Conservation (phyloP, 345 rosid species). For the Populus deltoides region DNA sequence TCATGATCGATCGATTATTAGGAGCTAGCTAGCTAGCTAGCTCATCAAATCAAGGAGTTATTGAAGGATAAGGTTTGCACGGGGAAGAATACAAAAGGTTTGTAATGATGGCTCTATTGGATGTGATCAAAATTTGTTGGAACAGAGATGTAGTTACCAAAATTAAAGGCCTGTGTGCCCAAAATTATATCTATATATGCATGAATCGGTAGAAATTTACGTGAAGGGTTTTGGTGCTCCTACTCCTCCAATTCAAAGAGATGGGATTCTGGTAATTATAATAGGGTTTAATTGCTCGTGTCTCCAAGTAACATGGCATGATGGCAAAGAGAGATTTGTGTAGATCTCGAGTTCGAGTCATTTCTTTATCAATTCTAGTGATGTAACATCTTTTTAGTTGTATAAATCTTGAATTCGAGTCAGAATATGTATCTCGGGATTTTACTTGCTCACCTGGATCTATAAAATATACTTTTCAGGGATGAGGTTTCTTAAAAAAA, state of each 20-base stretch:
- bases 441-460: too few species aligned
- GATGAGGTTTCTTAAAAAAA: too few species aligned
- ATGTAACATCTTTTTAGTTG: too few species aligned
- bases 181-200: background rate
- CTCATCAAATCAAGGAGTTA: background rate
- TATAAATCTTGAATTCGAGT: too few species aligned
- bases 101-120: background rate
- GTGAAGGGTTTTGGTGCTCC: background rate
- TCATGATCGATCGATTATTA: background rate
- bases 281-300: background rate
- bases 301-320: too few species aligned
- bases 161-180: conserved; percentile 4
- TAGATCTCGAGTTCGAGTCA: too few species aligned
- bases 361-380: too few species aligned
- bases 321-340: too few species aligned
- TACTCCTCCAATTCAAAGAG: background rate
- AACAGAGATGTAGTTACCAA: conserved; percentile 11
- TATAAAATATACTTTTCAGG: too few species aligned
- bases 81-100: background rate
- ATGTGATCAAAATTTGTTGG: background rate
- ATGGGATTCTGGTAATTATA: background rate
- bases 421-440: too few species aligned
- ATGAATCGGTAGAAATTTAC: background rate
- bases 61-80: conserved; percentile 6
- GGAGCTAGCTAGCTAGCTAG: background rate